Conservation (phyloP, 805 yeast genomes). For the Lachancea cidri region DNA sequence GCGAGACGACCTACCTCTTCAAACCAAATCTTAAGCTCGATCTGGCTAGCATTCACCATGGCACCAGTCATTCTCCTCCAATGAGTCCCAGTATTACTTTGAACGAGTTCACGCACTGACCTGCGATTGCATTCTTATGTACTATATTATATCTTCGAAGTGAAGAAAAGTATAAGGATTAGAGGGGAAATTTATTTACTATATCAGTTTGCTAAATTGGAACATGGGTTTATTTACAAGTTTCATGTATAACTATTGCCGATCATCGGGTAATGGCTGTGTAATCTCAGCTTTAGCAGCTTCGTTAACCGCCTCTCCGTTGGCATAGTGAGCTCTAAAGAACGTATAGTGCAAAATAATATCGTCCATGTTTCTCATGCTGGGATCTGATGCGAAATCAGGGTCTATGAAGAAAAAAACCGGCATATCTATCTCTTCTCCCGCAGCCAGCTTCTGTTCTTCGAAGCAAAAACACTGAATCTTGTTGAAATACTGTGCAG, state of each 20-base stretch:
- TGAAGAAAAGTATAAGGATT: background rate
- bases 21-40: constrained; percentile 5
- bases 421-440: constrained; percentile 99
- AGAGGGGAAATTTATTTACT: no score
- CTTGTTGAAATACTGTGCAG: constrained; percentile 93
- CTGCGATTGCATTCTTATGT: constrained; percentile 20
- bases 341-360: constrained; percentile 89
- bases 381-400: constrained; percentile 88
- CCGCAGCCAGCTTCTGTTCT: constrained; percentile 88
- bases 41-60: background rate
- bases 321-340: constrained; percentile 54
- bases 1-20: constrained; percentile 9
- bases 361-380: constrained; percentile 86
- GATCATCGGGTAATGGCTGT: constrained; percentile 1
- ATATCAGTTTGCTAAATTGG: no score
- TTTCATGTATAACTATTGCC: background rate
- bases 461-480: constrained; percentile 98
- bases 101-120: constrained; percentile 16
- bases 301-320: constrained; percentile 34
- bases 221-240: constrained; percentile 1
- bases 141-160: background rate
- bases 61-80: constrained; percentile 8
- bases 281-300: constrained; percentile 11
- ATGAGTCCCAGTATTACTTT: constrained; percentile 21
- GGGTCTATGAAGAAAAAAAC: constrained; percentile 96